Base-by-base conservation (phyloP, 176 grass and related monocot species). In the Poa pratensis region DNA sequence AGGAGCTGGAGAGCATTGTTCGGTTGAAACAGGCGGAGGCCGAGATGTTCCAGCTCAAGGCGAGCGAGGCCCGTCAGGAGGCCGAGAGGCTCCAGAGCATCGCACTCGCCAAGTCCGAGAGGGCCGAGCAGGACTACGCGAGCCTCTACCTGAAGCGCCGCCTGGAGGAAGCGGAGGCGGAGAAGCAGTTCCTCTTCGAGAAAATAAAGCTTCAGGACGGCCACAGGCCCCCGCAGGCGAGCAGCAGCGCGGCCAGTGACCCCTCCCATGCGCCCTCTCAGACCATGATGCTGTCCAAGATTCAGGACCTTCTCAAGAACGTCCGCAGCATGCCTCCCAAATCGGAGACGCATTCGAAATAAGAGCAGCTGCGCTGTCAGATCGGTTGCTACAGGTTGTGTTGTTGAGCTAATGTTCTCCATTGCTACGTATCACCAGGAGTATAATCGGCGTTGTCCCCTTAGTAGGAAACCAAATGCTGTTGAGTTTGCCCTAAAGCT, bases 21-120 rank as follows among this genome's bases (percentile, higher is more conserved):
- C 88, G 94, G 58, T 43, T 99, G 69, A 99, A 99, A 83, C 91
- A 91, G 79, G 94, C 90, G 0, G 97, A 99, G 69, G 94, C 92
- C 0, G 97, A 99, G 84, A 99, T 99, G 97, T 99, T 99, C 93
- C 97, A 99, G 86, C 90, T 92, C 16, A 99, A 99, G 82, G 97
- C 97, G 20, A 96, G 87, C 0, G 97, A 96, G 84, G 94, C 97
- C 8, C 81, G 88, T 20, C 92, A 92, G 85, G 94, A 99, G 80
- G 97, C 90, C 0, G 94, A 99, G 86, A 84, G 97, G 59, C 90
- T 99, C 45, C 94, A 94, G 66, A 99, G 97, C 89, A 99, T 99
- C 1, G 88, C 85, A 0, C 82, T 96, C 1, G 90, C 94, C 85
- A 99, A 99, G 80, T 96, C 97, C 2, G 94, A 96, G 79, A 94